A percentile compares a stretch with the other conserved stretches of the same genome.
Conservation (phyloP, 495 filamentous ascomycete species). For the Sordaria brevicollis region DNA sequence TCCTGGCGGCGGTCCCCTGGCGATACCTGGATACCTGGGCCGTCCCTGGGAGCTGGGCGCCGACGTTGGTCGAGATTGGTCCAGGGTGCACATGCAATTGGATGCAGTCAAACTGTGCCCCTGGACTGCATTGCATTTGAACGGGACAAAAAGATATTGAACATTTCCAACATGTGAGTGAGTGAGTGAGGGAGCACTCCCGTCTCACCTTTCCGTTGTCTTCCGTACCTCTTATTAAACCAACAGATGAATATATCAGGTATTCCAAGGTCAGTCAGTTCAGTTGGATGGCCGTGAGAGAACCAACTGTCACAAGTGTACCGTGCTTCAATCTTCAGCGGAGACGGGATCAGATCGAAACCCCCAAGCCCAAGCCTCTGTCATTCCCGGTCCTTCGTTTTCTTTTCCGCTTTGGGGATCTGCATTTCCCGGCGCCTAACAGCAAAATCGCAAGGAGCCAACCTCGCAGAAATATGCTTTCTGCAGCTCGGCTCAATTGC, state of each 20-base stretch:
- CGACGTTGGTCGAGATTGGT: not conserved
- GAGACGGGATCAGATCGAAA: not conserved
- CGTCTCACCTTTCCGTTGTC: not conserved
- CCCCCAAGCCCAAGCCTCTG: not conserved
- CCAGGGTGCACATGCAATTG: not conserved
- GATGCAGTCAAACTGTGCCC: not conserved
- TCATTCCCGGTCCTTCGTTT: not conserved
- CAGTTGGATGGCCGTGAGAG: not conserved
- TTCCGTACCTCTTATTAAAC: not conserved
- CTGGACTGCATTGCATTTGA: not conserved
- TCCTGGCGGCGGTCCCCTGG: not conserved
- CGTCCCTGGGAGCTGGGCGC: not conserved
- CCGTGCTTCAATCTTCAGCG: not conserved
- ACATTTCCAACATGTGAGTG: not conserved
- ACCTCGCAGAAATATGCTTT: not conserved
- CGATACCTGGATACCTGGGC: no score
- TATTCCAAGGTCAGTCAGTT: not conserved
- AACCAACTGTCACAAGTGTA: not conserved
- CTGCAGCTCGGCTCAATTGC: not conserved
- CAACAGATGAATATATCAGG: not conserved
- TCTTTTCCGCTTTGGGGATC: not conserved
- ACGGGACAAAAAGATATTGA: not conserved
- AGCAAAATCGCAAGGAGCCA: not conserved
- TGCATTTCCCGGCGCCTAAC: not conserved
- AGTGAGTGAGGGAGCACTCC: not conserved